Base-by-base conservation (phyloP, 257 asterid genomes). In the Handroanthus guayacan region DNA sequence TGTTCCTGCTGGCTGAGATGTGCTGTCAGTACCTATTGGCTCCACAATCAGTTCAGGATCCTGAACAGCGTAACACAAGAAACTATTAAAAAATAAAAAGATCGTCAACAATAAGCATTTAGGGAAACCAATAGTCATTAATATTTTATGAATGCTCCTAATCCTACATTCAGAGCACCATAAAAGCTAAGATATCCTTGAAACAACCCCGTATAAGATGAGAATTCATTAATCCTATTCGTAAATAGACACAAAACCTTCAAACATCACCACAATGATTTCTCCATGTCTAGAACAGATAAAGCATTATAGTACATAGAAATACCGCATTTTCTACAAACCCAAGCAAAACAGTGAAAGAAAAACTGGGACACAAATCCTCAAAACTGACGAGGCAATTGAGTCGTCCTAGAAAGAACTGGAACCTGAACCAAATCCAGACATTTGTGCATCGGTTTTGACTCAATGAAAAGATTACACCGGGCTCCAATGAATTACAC, bases 41-140 rank as follows among this genome's bases (percentile, higher is more conserved):
- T 90, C 99, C 69, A 94, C 99, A 73, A 87, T 84, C 37, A 94
- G 85, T 75, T 85, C 95, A 17, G 92, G 84, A 62, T 94, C 98
- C 99, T 94, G 87, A 54, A 76, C 16, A 76, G 55, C 9, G 55
- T 16, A 66, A 67, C 44, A 31, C 55, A 25, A 41, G 17, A 76
- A 44, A 47, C 62, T 45, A 84, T 75, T 31, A 9, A 44, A 17
- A 69, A 12, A 67, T 18, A 68, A 64, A 41, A 5, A 61, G 54
- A 72, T 54, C 14, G 31, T 56, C 75, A 39, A 60, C 48, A 3
- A 56, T 52, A 62, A 51, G 14, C 64, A 66, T 16, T 6, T 1
- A 71, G 44, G 62, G 65, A 37, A 66, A 43, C 7, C 76, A 74
- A 34, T 14, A 52, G 69, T 54, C 64, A 52, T 47, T 7, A 71